A percentile compares a stretch with the other conserved stretches of the same genome.
These are phyloP conservation scores for Pelargonium myrrhifolium DNA, from an alignment of 441 rosid species.

Conservation along the genomic window DNA sequence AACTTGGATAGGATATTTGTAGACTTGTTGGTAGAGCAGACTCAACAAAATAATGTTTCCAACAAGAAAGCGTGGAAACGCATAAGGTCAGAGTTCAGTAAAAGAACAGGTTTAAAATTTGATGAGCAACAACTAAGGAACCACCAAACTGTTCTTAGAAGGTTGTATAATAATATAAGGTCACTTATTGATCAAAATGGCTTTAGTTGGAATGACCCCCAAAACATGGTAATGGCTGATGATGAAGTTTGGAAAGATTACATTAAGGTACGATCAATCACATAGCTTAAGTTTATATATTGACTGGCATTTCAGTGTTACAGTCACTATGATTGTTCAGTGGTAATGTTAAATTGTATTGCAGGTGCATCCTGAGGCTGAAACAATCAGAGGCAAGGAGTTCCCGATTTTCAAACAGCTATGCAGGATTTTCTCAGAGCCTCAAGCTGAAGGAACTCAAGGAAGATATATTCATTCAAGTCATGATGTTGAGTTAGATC, in stretches of 20 bases:
- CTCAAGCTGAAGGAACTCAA: background rate
- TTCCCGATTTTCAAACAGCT: background rate
- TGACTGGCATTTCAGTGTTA: background rate
- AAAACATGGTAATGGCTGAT: constrained; percentile 2
- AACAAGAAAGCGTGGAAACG: constrained; percentile 3
- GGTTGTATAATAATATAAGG: background rate
- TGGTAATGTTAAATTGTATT: background rate
- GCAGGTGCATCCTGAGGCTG: constrained; percentile 2
- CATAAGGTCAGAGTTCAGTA: background rate
- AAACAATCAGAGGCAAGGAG: background rate
- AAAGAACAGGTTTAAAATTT: background rate
- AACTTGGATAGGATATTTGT: background rate
- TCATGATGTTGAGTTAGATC: background rate
- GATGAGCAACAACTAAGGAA: constrained; percentile 2
- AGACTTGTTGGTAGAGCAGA: constrained; percentile 1
- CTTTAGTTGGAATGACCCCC: background rate
- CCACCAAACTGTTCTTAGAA: constrained; percentile 4
- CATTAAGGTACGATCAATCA: background rate
- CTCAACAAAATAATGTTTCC: constrained; percentile 2
- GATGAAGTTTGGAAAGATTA: background rate
- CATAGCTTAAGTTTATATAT: background rate
- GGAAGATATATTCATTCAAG: background rate
- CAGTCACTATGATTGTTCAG: background rate
- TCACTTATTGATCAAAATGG: constrained; percentile 1
- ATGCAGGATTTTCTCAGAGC: background rate